Percentiles rank a stretch among this genome's conserved stretches.
These are phyloP conservation scores for Hypoxylon sp. DNA, from an alignment of 2,329 filamentous ascomycete genomes.

Conservation along the genomic window DNA sequence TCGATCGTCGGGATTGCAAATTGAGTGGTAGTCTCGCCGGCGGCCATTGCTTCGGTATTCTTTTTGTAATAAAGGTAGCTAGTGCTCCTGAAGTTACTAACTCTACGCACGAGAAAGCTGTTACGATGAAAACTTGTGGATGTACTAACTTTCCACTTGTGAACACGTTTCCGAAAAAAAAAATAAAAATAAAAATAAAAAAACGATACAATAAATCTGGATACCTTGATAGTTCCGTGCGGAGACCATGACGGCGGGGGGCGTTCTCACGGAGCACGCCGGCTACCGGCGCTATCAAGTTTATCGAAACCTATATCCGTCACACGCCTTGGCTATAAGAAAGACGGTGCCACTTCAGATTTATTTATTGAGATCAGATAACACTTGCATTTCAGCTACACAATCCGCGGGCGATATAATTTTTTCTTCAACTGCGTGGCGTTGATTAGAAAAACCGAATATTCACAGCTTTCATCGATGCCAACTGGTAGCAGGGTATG, in stretches of 20 bases:
- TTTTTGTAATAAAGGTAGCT: background rate
- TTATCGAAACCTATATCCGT: background rate
- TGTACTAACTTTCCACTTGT: background rate
- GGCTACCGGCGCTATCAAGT: constrained; percentile 21
- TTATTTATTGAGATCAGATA: background rate
- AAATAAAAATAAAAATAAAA: too few species aligned
- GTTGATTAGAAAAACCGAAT: too few species aligned
- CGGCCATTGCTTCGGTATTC: constrained; percentile 11
- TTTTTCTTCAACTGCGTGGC: too few species aligned
- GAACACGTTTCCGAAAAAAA: background rate
- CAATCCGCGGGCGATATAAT: too few species aligned
- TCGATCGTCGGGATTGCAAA: constrained; percentile 51
- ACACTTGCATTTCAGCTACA: background rate
- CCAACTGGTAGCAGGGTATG: background rate
- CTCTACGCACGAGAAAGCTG: background rate
- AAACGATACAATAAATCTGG: background rate
- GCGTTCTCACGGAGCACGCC: constrained; percentile 29
- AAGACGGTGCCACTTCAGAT: background rate
- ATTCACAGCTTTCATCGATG: background rate
- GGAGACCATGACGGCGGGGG: constrained; percentile 15
- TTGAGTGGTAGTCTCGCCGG: constrained; percentile 1
- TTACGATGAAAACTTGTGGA: background rate
- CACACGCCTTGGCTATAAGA: background rate
- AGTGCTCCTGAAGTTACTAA: background rate
- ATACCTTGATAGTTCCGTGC: background rate